Conservation (phyloP, 2,329 filamentous ascomycete species). For the Endoconidiophora polonica region DNA sequence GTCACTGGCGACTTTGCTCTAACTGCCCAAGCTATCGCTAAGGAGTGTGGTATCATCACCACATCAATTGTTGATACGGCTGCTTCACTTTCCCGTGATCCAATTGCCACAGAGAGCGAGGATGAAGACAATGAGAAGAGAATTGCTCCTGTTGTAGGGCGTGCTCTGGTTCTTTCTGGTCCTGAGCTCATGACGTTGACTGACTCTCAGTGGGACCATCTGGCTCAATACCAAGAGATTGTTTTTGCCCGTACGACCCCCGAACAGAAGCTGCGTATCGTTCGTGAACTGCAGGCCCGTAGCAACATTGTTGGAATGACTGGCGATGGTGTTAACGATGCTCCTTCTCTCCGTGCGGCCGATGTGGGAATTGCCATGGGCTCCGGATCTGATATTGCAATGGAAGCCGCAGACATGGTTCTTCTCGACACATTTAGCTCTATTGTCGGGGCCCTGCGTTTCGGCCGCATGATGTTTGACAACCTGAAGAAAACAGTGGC, state of each 20-base stretch:
- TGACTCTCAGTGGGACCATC: conserved; percentile 50
- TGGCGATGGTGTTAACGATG: conserved; percentile 95
- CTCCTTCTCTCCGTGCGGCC: conserved; percentile 91
- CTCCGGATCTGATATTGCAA: conserved; percentile 90
- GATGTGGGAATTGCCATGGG: conserved; percentile 99
- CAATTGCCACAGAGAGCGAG: conserved; percentile 41
- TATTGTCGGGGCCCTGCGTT: conserved; percentile 93
- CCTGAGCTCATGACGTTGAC: conserved; percentile 49
- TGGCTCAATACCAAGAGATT: conserved; percentile 51
- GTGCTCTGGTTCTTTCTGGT: conserved; percentile 46
- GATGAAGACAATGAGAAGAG: conserved; percentile 16
- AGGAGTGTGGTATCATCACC: conserved; percentile 70
- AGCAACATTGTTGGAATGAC: conserved; percentile 98
- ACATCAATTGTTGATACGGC: conserved; percentile 33
- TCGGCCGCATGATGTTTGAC: conserved; percentile 96
- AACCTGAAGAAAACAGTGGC: conserved; percentile 99
- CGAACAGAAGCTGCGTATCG: conserved; percentile 85
- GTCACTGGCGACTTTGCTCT: conserved; percentile 88
- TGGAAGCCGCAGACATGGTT: conserved; percentile 95
- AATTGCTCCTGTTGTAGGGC: conserved; percentile 16
- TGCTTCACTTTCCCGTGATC: conserved; percentile 33
- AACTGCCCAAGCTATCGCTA: conserved; percentile 65
- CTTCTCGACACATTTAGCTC: conserved; percentile 97
- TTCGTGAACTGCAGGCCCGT: conserved; percentile 83
- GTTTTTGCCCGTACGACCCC: conserved; percentile 95